A percentile compares a stretch with the other conserved stretches of the same genome.
These are phyloP conservation scores for Botrytis byssoidea DNA, from an alignment of 2,329 filamentous ascomycete genomes.

Conservation along the genomic window DNA sequence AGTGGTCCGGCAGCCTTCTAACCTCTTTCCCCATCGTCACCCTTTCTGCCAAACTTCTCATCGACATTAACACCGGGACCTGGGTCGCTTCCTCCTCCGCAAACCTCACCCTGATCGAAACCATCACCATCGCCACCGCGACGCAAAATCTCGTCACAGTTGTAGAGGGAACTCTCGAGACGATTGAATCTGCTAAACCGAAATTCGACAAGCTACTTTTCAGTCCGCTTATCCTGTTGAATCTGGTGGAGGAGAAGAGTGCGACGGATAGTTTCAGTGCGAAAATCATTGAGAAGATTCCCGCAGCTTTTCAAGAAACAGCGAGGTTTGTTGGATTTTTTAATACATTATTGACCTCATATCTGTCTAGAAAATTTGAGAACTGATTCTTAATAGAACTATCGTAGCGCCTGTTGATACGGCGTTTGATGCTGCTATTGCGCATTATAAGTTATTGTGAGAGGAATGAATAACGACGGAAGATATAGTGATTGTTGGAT, in stretches of 20 bases:
- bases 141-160: slow-evolving; percentile 48
- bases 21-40: slow-evolving; percentile 12
- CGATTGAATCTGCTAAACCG: slow-evolving; percentile 39
- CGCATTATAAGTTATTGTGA: slow-evolving; percentile 16
- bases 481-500: neutral
- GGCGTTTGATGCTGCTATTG: slow-evolving; percentile 57
- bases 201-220: slow-evolving; percentile 46
- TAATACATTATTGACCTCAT: fast-evolving
- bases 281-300: slow-evolving; percentile 28
- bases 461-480: neutral
- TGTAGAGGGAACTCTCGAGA: slow-evolving; percentile 48
- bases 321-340: slow-evolving; percentile 24
- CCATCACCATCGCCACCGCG: slow-evolving; percentile 43
- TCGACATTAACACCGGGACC: slow-evolving; percentile 44
- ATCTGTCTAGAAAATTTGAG: fast-evolving
- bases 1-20: slow-evolving; percentile 8
- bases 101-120: slow-evolving; percentile 43
- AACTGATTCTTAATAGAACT: neutral
- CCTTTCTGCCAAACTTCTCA: slow-evolving; percentile 42
- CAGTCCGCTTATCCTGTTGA: slow-evolving; percentile 45
- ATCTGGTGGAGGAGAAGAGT: slow-evolving; percentile 43
- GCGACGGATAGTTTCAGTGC: slow-evolving; percentile 39
- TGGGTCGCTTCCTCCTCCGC: slow-evolving; percentile 41
- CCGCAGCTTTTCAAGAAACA: slow-evolving; percentile 17
- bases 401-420: slow-evolving; percentile 43